Base-by-base conservation (phyloP, 1,284 basidiomycete genomes). In the Cryptococcus sp. region DNA sequence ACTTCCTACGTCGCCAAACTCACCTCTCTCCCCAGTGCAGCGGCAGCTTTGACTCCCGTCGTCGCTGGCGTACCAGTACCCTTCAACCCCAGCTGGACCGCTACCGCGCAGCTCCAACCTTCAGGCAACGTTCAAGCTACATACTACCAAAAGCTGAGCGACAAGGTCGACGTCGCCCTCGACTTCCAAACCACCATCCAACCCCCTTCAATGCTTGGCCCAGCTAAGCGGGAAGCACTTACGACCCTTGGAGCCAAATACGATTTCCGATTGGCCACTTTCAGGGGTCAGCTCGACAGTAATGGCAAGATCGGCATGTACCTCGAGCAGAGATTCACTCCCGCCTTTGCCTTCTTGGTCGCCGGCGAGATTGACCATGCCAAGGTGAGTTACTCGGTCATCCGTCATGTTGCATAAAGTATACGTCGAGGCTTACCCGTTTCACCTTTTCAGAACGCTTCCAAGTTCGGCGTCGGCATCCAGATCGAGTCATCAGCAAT, bases 311-410 rank as follows among this genome's bases (percentile, higher is more conserved):
- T 99, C 50, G 90, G 92, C 53, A 93, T 93, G 64, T 81, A 96
- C 70, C 85, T 99, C 49, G 96, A 99, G 81, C 95, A 98, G 78
- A 85, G 93, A 58, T 91, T 99, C 78, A 91, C 91, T 22, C 96
- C 96, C 10, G 88, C 91, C 13, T 97, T 99, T 73, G 87, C 91
- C 5, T 94, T 99, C 84, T 81, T 95, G 67, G 87, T 99, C 62
- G 86, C 91, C 17, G 95, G 96, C 16, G 95, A 99, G 83, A 93
- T 99, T 66, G 96, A 99, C 78, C 95, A 99, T 84, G 88, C 92
- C 82, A 96, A 95, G 86, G 91, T 91, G 67, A 68, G 83, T 73
- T 15, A 5, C 30, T 35, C 13, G 30, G 8, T 35, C 2, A 35
- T 17, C 22, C 25, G 27, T n/a, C 8, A 45, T 19, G 38, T 42